Evolutionary conservation across 202 grass and related monocot genomes (phyloP), one percentile per base, ranked within the genome.

Genomic region (Alloteropsis angusta): DNA sequence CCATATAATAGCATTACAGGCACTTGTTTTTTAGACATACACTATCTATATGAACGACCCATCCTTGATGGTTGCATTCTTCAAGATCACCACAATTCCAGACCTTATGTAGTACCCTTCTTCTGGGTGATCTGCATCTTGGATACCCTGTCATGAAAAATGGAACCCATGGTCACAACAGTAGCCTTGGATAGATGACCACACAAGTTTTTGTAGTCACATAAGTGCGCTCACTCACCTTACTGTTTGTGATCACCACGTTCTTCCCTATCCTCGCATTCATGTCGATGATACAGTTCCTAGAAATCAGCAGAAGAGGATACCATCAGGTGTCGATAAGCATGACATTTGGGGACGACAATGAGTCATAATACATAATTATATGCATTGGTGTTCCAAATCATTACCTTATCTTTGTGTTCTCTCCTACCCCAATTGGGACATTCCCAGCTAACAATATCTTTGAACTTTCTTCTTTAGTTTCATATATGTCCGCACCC

Each of bases 251-350:
- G 9, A 92, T 86, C 0, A 84, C 4, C 44, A 90, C 82, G 17
- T 96, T 78, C 76, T 70, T 88, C 0, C 93, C 89, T 0, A 96
- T 84, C 58, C 87, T 90, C 2, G 93, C 87, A 42, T 96, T 92
- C 80, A 88, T 90, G 56, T 96, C 93, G 8, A 96, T 88, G 54
- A 96, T 96, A 32, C 93, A 96, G 47, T 92, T 88, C 61, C 93
- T 92, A 37, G 32, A 82, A 73, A 65, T 25, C 50, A 74, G 35
- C 44, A 80, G n/a, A 59, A 11, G 55, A 70, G 13, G 23, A 50
- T 36, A 32, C 86, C 52, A 49, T 87, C 45, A 62, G 19, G 52
- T 49, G 5, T 48, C 12, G 16, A 13, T 21, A 12, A 17, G 25
- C 2, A 26, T 1, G 4, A 22, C 68, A 39, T 21, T 76, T 44